Evolutionary conservation across 352 stramenopile genomes (phyloP).

Genomic region (Aphanomyces euteiches): DNA sequence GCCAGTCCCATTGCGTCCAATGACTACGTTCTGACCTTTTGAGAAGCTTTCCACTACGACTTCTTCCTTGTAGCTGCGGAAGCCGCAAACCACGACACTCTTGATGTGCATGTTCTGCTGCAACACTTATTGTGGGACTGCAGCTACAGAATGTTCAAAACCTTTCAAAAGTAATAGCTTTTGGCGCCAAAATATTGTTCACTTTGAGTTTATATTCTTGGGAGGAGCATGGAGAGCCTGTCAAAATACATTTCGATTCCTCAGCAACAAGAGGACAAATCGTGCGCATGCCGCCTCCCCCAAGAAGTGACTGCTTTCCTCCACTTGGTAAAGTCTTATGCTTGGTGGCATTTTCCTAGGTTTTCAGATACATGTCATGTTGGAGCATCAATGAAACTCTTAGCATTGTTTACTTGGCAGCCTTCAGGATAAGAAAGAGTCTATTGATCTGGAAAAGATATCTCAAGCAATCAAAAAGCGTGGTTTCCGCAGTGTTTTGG

Average conservation of each 20-base stretch:
- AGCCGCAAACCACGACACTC: constrained; percentile 92
- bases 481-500: too few species aligned
- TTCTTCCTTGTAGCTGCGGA: constrained; percentile 93
- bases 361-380: too few species aligned
- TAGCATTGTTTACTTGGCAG: too few species aligned
- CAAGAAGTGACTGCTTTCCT: too few species aligned
- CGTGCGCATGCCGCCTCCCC: too few species aligned
- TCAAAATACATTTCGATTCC: neutral
- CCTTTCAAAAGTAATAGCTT: constrained; percentile 1
- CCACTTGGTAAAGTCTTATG: too few species aligned
- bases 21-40: constrained; percentile 95
- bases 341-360: too few species aligned
- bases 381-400: too few species aligned
- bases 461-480: too few species aligned
- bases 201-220: neutral
- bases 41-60: constrained; percentile 89
- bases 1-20: constrained; percentile 96
- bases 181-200: constrained; percentile 14
- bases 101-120: constrained; percentile 93
- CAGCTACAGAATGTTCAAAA: neutral
- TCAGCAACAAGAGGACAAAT: too few species aligned
- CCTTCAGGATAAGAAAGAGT: too few species aligned
- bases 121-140: neutral
- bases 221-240: neutral
- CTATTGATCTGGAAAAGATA: too few species aligned